phyloP scores from a whole-genome alignment of 2,329 filamentous ascomycete genomes.

The Fusarium subglutinans region DNA sequence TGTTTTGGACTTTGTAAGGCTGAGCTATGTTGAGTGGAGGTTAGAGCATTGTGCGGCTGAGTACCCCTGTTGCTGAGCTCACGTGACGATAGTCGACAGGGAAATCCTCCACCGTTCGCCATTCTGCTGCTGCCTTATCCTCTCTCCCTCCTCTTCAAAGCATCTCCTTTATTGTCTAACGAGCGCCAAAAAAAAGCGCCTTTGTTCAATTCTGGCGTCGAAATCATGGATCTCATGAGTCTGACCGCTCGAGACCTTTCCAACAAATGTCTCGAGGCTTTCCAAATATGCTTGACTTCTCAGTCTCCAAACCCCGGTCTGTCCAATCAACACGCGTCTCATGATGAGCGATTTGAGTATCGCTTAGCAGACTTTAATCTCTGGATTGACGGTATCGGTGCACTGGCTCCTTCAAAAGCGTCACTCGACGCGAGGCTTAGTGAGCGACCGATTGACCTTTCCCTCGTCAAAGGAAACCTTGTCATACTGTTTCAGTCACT shows the following conservation, averaged over 20 bases:
- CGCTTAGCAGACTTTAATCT: neutral
- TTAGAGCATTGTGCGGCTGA: neutral
- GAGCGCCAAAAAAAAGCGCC: neutral
- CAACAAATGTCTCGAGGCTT: neutral
- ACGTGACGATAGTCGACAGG: neutral
- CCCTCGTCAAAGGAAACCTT: neutral
- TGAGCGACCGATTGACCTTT: neutral
- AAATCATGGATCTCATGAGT: neutral
- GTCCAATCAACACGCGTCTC: neutral
- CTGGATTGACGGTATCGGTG: neutral
- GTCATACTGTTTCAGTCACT: neutral
- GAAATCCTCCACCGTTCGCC: neutral
- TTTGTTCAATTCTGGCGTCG: rapidly evolving
- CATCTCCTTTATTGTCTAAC: no score
- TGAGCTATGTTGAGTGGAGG: neutral
- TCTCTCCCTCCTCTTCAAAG: neutral
- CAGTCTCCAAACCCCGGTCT: rapidly evolving
- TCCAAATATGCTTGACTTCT: neutral
- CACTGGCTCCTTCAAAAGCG: neutral
- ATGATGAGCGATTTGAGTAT: neutral
- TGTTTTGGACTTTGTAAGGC: neutral
- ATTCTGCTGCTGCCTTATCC: neutral
- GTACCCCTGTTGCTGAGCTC: neutral
- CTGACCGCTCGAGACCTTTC: neutral
- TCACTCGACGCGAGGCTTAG: neutral